These are phyloP conservation scores for Tulasnella sp. DNA, from an alignment of 768 basidiomycete genomes.

Conservation along the genomic window DNA sequence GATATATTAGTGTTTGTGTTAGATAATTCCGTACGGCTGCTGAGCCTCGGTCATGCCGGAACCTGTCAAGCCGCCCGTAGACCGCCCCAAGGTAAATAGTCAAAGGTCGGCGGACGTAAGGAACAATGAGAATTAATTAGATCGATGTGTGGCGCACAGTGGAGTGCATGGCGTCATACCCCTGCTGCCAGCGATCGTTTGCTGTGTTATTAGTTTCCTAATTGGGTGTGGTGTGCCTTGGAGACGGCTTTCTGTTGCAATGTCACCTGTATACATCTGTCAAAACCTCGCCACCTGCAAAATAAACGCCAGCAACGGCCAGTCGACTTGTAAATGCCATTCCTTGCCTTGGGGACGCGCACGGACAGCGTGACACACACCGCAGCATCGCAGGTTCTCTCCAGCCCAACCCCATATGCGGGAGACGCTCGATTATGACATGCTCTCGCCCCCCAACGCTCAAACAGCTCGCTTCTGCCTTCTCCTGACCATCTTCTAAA, in stretches of 20 bases:
- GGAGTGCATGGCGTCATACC: background rate
- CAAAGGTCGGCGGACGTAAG: background rate
- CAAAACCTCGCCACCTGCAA: too few relatives aligned
- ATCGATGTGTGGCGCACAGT: background rate
- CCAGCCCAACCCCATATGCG: background rate
- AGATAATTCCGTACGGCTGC: too few relatives aligned
- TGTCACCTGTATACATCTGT: background rate
- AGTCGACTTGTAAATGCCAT: background rate
- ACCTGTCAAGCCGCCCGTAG: background rate
- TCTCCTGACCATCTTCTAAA: background rate
- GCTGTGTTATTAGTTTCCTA: background rate
- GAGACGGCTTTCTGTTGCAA: background rate
- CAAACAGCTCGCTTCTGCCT: background rate
- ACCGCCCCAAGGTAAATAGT: background rate
- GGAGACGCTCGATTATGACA: too few relatives aligned
- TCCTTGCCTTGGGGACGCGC: too few relatives aligned
- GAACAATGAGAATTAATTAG: background rate
- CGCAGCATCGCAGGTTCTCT: background rate
- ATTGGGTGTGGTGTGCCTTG: background rate
- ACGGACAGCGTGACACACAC: background rate
- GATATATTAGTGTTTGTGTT: too few relatives aligned
- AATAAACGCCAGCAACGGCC: background rate
- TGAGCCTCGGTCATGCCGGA: too few relatives aligned
- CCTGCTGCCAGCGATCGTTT: background rate
- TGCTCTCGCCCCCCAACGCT: background rate